Evolutionary conservation across 768 basidiomycete species (phyloP).

Genomic region (Suillus occidentalis): DNA sequence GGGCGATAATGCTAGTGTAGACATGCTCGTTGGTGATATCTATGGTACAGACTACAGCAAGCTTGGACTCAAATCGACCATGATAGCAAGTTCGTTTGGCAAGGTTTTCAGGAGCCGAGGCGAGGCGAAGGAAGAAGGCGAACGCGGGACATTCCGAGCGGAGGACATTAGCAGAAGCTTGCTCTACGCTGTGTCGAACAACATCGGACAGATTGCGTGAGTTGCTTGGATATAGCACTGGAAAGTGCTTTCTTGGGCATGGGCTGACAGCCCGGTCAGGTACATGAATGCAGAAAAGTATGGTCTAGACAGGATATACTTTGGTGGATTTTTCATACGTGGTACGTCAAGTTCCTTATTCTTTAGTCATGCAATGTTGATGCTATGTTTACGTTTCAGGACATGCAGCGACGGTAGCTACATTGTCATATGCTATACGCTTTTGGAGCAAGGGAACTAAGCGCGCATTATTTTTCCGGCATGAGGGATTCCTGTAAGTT

Average conservation of each 20-base stretch:
- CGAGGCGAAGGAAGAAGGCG: constrained; percentile 28
- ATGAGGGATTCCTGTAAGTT: constrained; percentile 95
- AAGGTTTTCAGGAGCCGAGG: constrained; percentile 94
- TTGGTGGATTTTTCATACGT: constrained; percentile 98
- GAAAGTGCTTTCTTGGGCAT: neutral
- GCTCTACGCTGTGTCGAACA: constrained; percentile 96
- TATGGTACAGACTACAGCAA: constrained; percentile 97
- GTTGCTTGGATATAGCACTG: constrained; percentile 36
- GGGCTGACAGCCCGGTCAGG: constrained; percentile 21
- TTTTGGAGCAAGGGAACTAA: constrained; percentile 99
- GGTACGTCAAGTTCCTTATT: constrained; percentile 49
- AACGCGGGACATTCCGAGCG: constrained; percentile 76
- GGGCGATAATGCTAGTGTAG: constrained; percentile 91
- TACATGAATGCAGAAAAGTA: constrained; percentile 99
- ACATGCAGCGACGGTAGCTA: constrained; percentile 95
- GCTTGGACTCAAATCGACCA: constrained; percentile 94
- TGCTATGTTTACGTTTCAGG: constrained; percentile 47
- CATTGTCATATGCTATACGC: constrained; percentile 96
- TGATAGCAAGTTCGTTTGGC: constrained; percentile 97
- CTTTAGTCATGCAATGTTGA: neutral
- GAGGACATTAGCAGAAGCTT: constrained; percentile 95
- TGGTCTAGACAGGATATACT: constrained; percentile 93
- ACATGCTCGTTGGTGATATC: constrained; percentile 99
- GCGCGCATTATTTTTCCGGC: constrained; percentile 92
- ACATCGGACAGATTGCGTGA: constrained; percentile 99